A percentile compares a stretch with the other conserved stretches of the same genome.
These are phyloP conservation scores for Neurospora sp. DNA, from an alignment of 2,329 filamentous ascomycete species.

Conservation along the genomic window DNA sequence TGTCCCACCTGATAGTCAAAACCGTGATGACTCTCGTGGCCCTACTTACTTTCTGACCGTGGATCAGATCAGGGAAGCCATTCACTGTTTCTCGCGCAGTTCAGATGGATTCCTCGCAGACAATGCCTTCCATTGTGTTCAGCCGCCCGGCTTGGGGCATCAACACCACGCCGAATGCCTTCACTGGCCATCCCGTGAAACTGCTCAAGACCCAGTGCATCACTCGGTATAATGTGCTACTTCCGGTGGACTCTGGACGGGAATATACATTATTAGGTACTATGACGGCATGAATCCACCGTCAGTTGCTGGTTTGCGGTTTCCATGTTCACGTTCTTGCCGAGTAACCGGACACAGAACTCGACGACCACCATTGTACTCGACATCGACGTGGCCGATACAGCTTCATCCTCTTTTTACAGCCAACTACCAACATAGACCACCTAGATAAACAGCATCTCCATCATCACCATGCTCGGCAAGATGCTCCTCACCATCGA, in stretches of 20 bases:
- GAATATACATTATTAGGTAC: neutral
- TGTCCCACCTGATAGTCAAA: neutral
- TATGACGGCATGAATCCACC: neutral
- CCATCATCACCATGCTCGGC: slow-evolving; percentile 20
- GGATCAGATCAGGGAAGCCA: neutral
- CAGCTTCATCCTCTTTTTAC: neutral
- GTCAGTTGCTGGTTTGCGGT: neutral
- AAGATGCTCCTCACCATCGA: slow-evolving; percentile 32
- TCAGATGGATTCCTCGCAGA: neutral
- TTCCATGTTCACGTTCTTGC: neutral
- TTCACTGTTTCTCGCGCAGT: neutral
- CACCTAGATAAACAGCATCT: neutral
- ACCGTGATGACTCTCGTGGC: neutral
- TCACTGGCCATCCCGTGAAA: neutral
- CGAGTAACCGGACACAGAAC: neutral
- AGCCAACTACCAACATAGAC: neutral
- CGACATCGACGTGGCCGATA: neutral
- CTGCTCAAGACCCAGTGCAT: neutral
- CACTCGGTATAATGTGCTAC: neutral
- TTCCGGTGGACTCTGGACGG: neutral
- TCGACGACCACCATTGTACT: neutral
- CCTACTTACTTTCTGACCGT: neutral
- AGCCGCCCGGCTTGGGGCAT: neutral
- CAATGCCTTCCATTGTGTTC: neutral
- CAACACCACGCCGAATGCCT: neutral